A percentile compares a stretch with the other conserved stretches of the same genome.
Evolutionary conservation across 441 rosid genomes (phyloP).

Genomic region (Pelargonium hybrid): DNA sequence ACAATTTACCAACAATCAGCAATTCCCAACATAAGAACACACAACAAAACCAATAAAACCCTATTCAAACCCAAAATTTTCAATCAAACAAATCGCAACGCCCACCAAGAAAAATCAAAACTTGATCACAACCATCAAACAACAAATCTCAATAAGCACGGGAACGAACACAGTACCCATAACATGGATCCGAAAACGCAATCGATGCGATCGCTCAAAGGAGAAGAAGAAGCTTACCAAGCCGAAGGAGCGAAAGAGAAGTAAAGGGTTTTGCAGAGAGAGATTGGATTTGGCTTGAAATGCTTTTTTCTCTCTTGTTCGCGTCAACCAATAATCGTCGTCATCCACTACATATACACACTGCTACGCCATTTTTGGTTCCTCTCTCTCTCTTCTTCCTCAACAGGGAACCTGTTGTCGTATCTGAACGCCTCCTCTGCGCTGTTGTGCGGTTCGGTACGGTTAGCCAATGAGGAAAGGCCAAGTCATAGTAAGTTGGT

Average conservation of each 20-base stretch:
- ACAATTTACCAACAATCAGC: background rate
- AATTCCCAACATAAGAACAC: background rate
- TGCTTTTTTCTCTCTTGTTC: background rate
- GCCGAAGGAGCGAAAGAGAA: background rate
- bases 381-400: background rate
- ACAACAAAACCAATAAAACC: background rate
- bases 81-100: background rate
- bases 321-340: conserved; percentile 1
- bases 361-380: conserved; percentile 1
- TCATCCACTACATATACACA: background rate
- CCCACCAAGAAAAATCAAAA: background rate
- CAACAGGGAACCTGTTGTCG: conserved; percentile 1
- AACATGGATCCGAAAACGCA: background rate
- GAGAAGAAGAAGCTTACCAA: background rate
- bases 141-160: background rate
- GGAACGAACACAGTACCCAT: background rate
- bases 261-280: conserved; percentile 5
- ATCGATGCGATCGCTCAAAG: background rate
- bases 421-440: background rate
- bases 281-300: background rate
- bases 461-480: background rate
- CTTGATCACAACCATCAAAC: conserved; percentile 1
- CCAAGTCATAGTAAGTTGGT: background rate
- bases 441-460: background rate
- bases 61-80: background rate